phyloP scores from a whole-genome alignment of 208 protist genomes.

The Leishmania guyanensis region DNA sequence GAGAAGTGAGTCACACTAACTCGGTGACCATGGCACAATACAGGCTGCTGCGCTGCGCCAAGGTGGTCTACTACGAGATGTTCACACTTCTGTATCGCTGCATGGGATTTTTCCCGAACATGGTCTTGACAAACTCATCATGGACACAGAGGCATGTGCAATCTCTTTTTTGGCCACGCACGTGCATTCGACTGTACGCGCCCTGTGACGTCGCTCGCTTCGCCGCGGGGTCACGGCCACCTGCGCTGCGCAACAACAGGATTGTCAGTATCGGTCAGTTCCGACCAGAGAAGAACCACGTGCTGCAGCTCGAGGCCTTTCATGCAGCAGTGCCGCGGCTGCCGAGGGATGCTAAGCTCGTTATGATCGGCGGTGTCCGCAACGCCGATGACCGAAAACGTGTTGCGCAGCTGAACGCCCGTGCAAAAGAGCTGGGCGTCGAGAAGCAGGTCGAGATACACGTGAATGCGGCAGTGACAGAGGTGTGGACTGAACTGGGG shows the following conservation, averaged over 20 bases:
- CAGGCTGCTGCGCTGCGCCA: slow-evolving; percentile 50
- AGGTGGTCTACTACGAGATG: slow-evolving; percentile 88
- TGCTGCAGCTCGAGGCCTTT: slow-evolving; percentile 93
- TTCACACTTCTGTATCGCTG: slow-evolving; percentile 92
- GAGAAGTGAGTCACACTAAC: slow-evolving; percentile 83
- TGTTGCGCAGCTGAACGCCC: slow-evolving; percentile 50
- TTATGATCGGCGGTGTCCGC: slow-evolving; percentile 91
- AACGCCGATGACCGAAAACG: slow-evolving; percentile 76
- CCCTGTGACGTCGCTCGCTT: slow-evolving; percentile 89
- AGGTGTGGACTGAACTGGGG: slow-evolving; percentile 49
- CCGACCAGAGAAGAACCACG: slow-evolving; percentile 98
- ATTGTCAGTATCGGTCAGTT: slow-evolving; percentile 97
- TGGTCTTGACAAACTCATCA: slow-evolving; percentile 95
- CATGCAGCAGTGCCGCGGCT: slow-evolving; percentile 38
- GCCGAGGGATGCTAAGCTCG: slow-evolving; percentile 47
- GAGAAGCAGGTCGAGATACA: slow-evolving; percentile 54
- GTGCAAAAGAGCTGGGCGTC: slow-evolving; percentile 59
- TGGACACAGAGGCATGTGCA: slow-evolving; percentile 97
- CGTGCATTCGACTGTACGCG: slow-evolving; percentile 83
- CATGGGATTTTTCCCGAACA: slow-evolving; percentile 72
- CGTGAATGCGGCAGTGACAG: slow-evolving; percentile 62
- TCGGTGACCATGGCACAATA: slow-evolving; percentile 41
- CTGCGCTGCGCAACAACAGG: slow-evolving; percentile 43
- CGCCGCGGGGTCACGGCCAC: slow-evolving; percentile 23
- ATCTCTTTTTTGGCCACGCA: slow-evolving; percentile 73